Evolutionary conservation across 2,329 filamentous ascomycete genomes (phyloP), one percentile per base, ranked within the genome.

Genomic region (Dactylellina drechsleri): DNA sequence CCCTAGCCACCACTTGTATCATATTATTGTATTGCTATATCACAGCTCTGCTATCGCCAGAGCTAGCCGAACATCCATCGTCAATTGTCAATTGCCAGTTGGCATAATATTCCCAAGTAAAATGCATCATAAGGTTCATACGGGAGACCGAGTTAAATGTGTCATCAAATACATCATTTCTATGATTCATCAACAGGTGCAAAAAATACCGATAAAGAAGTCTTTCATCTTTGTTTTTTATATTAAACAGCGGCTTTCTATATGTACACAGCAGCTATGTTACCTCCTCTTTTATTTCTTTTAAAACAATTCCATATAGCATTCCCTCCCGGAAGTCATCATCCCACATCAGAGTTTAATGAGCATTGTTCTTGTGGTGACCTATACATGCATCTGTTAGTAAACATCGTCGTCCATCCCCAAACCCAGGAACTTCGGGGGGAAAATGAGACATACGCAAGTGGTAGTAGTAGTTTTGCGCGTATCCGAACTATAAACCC

Each of bases 321-420:
- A 52, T 13, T 28, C 18, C 18, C n/a, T 28, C 43, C 45, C 31
- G 1, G 23, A 23, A 13, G n/a, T 15, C 49, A 36, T 23, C 23
- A 54, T 61, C 45, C 18, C 47, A 56, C 18, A 23, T 45, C 18
- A 52, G 23, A 47, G 15, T 82, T 86, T 96, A 99, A 87, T 99
- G 95, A 81, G 92, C 92, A 85, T 99, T 96, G 91, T 99, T 98
- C 92, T 99, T 99, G 91, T 98, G 94, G 89, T 99, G 94, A 81
- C 95, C 95, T 99, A 80, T 65, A 62, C 43, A 41, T 23, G 16
- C 47, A 12, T n/a, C 43, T 18, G 43, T 47, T 47, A 47, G 43
- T 72, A 54, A 49, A 47, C 18, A 45, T 47, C 7, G 43, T 74
- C 70, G 78, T 60, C 65, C 53, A 23, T 36, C 13, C 2, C 26